Evolutionary conservation across 768 basidiomycete genomes (phyloP), one percentile per base, ranked within the genome.

Genomic region (Xerocomellus chrysenteron): DNA sequence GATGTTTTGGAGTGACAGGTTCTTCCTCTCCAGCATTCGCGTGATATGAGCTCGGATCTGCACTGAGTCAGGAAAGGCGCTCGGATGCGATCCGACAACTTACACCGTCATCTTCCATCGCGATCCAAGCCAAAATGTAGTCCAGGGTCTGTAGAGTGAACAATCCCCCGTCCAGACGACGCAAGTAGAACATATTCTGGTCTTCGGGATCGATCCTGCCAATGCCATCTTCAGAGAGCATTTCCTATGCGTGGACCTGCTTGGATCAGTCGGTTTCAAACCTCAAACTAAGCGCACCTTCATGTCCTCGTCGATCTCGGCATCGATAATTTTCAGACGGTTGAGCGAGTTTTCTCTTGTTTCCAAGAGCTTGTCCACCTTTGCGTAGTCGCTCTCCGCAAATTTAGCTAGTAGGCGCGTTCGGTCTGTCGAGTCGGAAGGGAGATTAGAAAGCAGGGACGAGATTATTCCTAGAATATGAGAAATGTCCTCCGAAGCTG

Each of bases 101-200:
- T 75, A 97, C 97, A 37, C 96, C 97, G 64, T 98, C 96, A 64
- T 98, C 96, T 74, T 99, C 97, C 94, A 98, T 95, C 53, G 85
- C 82, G 28, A 98, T 73, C 97, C 97, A 99, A 6, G 90, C 94
- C 39, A 98, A 73, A 57, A 98, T 90, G 64, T 95, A 98, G 71
- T 98, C 96, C 40, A 93, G 82, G 17, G 87, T 93, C 66, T 98
- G 96, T 9, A 98, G 73, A 2, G 88, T 89, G 67, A 90, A 94
- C 43, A 97, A 73, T 0, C 97, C 97, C 2, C 86, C 85, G 55
- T 97, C 94, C 36, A 98, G 74, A 52, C 89, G 82, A 33, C 87
- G 84, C n/a, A 97, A 75, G 75, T 98, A 98, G 79, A 86, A 90
- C 17, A 80, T 61, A 32, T 92, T 87, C 62, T 90, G 86, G 56